A percentile compares a stretch with the other conserved stretches of the same genome.
Evolutionary conservation across 2,329 filamentous ascomycete genomes (phyloP).

Genomic region (Lasiodiplodia gonubiensis): DNA sequence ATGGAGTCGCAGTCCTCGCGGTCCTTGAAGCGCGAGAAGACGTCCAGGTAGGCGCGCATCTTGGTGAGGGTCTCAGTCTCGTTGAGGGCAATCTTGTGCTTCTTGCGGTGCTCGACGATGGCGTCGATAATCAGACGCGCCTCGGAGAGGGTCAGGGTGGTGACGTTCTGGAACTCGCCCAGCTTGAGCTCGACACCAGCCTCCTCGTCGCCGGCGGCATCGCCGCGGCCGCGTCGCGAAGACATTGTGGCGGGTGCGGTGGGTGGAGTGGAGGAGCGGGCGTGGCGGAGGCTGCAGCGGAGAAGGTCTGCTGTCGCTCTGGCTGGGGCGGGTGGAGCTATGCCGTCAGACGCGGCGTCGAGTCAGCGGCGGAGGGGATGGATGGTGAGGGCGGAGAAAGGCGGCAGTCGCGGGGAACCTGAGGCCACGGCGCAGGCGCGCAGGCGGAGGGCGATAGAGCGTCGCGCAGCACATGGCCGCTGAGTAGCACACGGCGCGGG

Average conservation of each 20-base stretch:
- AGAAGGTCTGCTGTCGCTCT: background rate
- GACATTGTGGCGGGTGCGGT: constrained; percentile 37
- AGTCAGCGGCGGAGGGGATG: background rate
- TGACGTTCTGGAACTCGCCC: constrained; percentile 91
- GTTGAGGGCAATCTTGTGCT: constrained; percentile 59
- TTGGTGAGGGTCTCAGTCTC: constrained; percentile 70
- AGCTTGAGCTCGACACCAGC: constrained; percentile 80
- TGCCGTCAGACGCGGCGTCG: background rate
- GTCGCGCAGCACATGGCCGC: constrained; percentile 14
- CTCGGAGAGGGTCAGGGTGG: constrained; percentile 90
- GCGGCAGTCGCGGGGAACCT: background rate
- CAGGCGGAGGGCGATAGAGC: constrained; percentile 2
- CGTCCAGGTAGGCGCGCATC: constrained; percentile 89
- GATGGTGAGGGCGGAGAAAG: background rate
- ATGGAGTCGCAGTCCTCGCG: constrained; percentile 96
- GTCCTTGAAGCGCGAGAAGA: constrained; percentile 94
- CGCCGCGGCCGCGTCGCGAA: constrained; percentile 35
- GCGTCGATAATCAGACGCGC: constrained; percentile 91
- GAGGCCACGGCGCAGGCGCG: background rate
- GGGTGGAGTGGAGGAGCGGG: background rate
- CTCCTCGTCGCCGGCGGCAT: constrained; percentile 71
- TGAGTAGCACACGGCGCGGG: constrained; percentile 12
- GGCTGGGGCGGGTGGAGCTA: constrained; percentile 1
- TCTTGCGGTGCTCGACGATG: constrained; percentile 78
- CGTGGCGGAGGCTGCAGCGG: background rate